Conservation (phyloP, 768 basidiomycete genomes). For the Boletus rubroflammeus region DNA sequence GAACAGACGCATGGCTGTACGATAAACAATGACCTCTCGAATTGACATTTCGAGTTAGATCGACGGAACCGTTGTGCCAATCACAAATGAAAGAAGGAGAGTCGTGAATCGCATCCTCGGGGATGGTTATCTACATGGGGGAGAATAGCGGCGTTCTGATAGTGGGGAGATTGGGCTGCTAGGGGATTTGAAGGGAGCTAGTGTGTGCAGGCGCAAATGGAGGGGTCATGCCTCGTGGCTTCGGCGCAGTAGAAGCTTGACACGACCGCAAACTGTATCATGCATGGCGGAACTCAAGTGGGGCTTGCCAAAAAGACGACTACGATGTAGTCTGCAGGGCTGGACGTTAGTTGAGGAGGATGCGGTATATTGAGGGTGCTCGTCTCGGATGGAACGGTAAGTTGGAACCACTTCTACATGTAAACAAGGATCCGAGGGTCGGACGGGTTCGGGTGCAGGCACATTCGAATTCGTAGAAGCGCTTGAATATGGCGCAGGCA, state of each 20-base stretch:
- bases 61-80: not conserved
- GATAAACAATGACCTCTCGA: not conserved
- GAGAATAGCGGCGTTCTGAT: not conserved
- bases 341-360: not conserved
- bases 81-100: not conserved
- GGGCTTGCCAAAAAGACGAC: not conserved
- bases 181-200: not conserved
- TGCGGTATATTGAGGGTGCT: not conserved
- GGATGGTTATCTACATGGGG: not conserved
- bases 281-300: not conserved
- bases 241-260: slow-evolving; percentile 5
- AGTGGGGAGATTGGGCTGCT: not conserved
- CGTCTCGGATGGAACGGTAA: not conserved
- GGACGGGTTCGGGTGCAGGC: slow-evolving; percentile 20
- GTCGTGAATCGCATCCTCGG: not conserved
- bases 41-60: not conserved
- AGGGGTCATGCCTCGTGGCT: slow-evolving; percentile 13
- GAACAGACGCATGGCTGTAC: not conserved
- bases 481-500: no score
- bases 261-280: not conserved
- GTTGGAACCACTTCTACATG: not conserved
- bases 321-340: not conserved
- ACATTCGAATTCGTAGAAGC: no score
- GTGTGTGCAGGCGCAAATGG: slow-evolving; percentile 7
- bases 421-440: slow-evolving; percentile 9